Percentiles rank a stretch among this genome's conserved stretches.
phyloP scores from a whole-genome alignment of 129 eudicot genomes.

The Arctium minus region DNA sequence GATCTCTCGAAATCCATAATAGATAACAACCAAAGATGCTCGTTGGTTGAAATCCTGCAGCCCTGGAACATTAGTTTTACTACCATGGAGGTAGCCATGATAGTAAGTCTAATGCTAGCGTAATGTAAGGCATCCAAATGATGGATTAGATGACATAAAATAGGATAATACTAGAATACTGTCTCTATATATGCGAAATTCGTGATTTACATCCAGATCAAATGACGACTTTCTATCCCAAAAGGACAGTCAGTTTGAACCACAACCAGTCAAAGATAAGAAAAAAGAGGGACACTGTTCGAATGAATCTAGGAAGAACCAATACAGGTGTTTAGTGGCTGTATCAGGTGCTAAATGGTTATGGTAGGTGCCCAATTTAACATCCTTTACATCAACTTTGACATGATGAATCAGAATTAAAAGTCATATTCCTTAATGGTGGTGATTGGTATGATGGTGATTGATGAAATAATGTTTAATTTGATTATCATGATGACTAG shows the following conservation, averaged over 20 bases:
- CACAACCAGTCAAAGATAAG: not conserved
- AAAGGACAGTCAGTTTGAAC: not conserved
- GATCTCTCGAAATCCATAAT: constrained; percentile 11
- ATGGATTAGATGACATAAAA: constrained; percentile 1
- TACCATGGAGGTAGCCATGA: constrained; percentile 1
- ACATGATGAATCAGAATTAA: not conserved
- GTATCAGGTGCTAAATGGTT: not conserved
- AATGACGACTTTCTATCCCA: constrained; percentile 18
- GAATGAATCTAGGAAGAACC: not conserved
- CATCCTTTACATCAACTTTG: not conserved
- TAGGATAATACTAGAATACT: not conserved
- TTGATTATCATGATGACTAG: not conserved
- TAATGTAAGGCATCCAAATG: not conserved
- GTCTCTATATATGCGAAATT: constrained; percentile 11
- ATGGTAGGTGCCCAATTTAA: not conserved
- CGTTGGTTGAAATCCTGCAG: constrained; percentile 2
- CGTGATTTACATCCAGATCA: constrained; percentile 5
- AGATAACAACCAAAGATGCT: constrained; percentile 15
- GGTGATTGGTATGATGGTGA: not conserved
- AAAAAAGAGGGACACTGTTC: not conserved
- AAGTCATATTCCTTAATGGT: not conserved
- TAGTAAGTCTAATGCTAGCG: not conserved
- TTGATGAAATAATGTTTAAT: not conserved
- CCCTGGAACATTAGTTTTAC: constrained; percentile 15
- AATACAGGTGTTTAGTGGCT: not conserved